Evolutionary conservation across 345 rosid species (phyloP), one percentile per base, ranked within the genome.

Genomic region (Raphanus raphanistrum): DNA sequence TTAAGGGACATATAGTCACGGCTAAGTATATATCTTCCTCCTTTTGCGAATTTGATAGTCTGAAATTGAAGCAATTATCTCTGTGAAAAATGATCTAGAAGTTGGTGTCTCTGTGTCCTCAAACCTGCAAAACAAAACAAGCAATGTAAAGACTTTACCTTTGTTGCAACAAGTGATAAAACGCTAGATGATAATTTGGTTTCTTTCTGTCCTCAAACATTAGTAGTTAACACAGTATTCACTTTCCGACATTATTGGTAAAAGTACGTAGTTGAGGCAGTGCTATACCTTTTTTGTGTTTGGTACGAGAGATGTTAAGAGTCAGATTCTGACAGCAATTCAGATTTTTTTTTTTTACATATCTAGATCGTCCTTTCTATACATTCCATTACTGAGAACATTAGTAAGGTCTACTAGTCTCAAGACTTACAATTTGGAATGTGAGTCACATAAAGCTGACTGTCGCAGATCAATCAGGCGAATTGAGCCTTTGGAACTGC

Each of bases 401-500:
- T 21, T 21, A 21, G 21, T 21, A 21, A 27, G 31, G 27, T 48
- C 36, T 33, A 52, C n/a, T 57, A 62, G 58, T 52, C 80, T 36
- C 45, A 71, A 65, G 72, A 82, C 95, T 89, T 82, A 92, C 98
- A 94, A 81, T 84, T 90, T 94, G 74, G 97, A 83, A 78, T 94
- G 95, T 74, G 95, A 90, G 82, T 94, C 98, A 31, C 97, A 90
- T 70, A 94, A 88, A 61, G 98, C 98, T 79, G 98, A 94, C 67
- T 92, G 98, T 73, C 98, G 90, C 87, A 94, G 84, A 84, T 94
- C 98, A 85, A 94, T 84, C 68, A 94, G 92, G 76, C 98, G 91
- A 84, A 94, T 87, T 77, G 97, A 94, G 81, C 98, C 98, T 81
- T 90, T 94, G 33, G 98, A 94, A 88, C 98, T 94, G 89, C 98